phyloP scores from a whole-genome alignment of 306 rosid species.

The Alnus glutinosa region DNA sequence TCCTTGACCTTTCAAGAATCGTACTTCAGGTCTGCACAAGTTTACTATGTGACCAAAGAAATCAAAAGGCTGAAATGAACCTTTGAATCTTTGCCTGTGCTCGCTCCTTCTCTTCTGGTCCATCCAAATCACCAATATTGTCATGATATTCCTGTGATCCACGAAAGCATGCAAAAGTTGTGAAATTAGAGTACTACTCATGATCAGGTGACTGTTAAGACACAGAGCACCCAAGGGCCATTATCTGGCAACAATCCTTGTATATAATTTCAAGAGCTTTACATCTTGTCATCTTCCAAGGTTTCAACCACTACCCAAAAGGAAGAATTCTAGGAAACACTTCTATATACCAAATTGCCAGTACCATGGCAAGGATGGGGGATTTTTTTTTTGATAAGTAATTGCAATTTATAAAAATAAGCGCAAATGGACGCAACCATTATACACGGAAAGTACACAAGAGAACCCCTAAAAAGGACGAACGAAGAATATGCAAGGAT shows the following conservation, averaged over 20 bases:
- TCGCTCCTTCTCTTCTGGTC: slow-evolving; percentile 89
- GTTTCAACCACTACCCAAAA: slow-evolving; percentile 1
- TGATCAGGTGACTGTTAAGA: neutral
- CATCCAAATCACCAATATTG: slow-evolving; percentile 89
- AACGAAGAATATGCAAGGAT: too few species aligned
- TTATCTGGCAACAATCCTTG: neutral
- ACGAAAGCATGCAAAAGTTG: neutral
- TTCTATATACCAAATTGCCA: neutral
- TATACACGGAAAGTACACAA: too few species aligned
- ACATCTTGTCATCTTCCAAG: neutral
- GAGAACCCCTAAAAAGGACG: too few species aligned
- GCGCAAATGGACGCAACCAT: too few species aligned
- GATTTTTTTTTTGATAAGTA: too few species aligned
- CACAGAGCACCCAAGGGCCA: neutral
- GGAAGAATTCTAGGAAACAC: neutral
- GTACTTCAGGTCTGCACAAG: neutral
- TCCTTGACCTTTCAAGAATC: too few species aligned
- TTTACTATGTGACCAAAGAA: neutral
- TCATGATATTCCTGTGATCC: slow-evolving; percentile 79
- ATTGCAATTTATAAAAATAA: too few species aligned
- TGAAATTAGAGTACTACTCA: neutral
- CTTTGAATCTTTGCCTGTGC: slow-evolving; percentile 79
- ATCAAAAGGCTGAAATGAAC: slow-evolving; percentile 71
- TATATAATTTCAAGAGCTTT: neutral
- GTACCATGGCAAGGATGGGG: neutral